Conservation (phyloP, 2,329 filamentous ascomycete genomes). For the Penicillium janthinellum region DNA sequence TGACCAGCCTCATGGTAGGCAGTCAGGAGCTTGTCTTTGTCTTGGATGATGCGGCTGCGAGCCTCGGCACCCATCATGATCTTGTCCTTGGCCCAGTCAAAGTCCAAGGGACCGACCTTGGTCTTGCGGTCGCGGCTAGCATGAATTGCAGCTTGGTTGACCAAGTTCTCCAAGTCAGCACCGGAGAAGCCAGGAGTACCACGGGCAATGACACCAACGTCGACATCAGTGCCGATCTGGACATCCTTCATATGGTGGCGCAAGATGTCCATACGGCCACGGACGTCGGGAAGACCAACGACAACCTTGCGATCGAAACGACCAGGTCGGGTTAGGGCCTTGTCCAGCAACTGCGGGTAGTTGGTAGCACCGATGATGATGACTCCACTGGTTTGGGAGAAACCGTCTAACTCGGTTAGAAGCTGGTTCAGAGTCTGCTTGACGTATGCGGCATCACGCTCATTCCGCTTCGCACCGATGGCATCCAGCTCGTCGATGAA, state of each 20-base stretch:
- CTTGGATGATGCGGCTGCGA: conserved; percentile 83
- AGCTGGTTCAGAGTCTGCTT: conserved; percentile 98
- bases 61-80: conserved; percentile 96
- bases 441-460: conserved; percentile 88
- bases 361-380: conserved; percentile 97
- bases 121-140: conserved; percentile 84
- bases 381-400: conserved; percentile 90
- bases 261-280: conserved; percentile 87
- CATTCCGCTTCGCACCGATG: conserved; percentile 90
- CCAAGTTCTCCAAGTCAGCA: conserved; percentile 92
- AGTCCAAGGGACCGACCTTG: conserved; percentile 74
- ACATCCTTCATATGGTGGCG: conserved; percentile 94
- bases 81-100: conserved; percentile 98
- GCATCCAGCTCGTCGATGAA: conserved; percentile 95
- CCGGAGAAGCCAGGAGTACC: conserved; percentile 91
- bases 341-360: conserved; percentile 90
- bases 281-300: conserved; percentile 87
- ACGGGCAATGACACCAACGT: conserved; percentile 79
- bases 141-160: conserved; percentile 92
- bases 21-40: conserved; percentile 94
- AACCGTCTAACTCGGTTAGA: conserved; percentile 94
- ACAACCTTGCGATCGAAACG: conserved; percentile 93
- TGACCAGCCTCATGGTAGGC: conserved; percentile 96
- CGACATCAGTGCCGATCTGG: conserved; percentile 76
- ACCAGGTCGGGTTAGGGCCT: conserved; percentile 88